Base-by-base conservation (phyloP, 129 eudicot species). In the Escallonia rubra region DNA sequence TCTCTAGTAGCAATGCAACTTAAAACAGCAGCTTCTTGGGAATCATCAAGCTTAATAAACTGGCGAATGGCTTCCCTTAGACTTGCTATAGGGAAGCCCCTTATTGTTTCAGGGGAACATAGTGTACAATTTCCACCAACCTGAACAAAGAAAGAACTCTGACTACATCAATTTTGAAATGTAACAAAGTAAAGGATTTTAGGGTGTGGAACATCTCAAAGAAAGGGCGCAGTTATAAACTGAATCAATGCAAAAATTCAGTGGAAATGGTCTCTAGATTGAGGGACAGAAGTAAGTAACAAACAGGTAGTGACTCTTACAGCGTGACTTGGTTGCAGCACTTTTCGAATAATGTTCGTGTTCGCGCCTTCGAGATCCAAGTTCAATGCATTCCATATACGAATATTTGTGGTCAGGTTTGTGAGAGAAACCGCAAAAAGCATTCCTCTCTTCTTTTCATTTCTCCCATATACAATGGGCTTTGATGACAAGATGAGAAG, bases 381-480 rank as follows among this genome's bases (percentile, higher is more conserved):
- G 75, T 80, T 62, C 75, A 90, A 68, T 47, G 89, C 91, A 40
- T 54, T 41, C 89, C 91, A 90, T 55, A 90, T 90, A 13, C 95
- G 90, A 4, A 60, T 53, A 59, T 90, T 81, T 12, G 97, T 90
- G 0, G 86, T 81, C 85, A 84, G 41, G 53, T 90, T 90, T 12
- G 80, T 58, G 43, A 90, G 85, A 68, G 59, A 71, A 39, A 84
- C 89, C 80, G 60, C 65, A 86, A 15, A 64, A 64, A 39, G 56
- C 39, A 40, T 14, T 51, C 0, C 5, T 57, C 52, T 52, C 13
- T 10, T 50, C 2, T 56, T 63, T 6, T 62, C 59, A n/a, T 16
- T 43, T 70, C 39, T 23, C 48, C 57, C 68, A 38, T 74, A 64
- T 49, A 39, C 8, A 34, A 79, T 38, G 4, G 70, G 75, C 15